phyloP scores from a whole-genome alignment of 495 filamentous ascomycete species.

The Podospora pseudocomata region DNA sequence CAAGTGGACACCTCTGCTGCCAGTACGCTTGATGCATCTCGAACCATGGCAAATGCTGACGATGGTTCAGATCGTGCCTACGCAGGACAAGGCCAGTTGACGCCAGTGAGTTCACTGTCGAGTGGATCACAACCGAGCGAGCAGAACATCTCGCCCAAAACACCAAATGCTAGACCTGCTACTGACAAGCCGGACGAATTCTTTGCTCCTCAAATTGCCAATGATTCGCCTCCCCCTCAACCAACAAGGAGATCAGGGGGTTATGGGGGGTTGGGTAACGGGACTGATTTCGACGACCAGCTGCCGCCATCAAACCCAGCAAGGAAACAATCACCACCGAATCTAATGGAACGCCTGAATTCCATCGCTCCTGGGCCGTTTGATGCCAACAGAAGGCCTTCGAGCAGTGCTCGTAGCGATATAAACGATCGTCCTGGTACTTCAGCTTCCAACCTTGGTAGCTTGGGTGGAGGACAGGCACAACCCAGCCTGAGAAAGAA shows the following conservation, averaged over 20 bases:
- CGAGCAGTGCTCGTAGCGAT: slow-evolving; percentile 19
- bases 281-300: slow-evolving; percentile 50
- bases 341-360: slow-evolving; percentile 58
- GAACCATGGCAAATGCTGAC: slow-evolving; percentile 30
- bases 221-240: slow-evolving; percentile 29
- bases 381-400: slow-evolving; percentile 39
- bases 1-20: slow-evolving; percentile 55
- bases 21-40: slow-evolving; percentile 43
- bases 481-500: slow-evolving; percentile 45
- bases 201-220: slow-evolving; percentile 38
- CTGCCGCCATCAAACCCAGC: slow-evolving; percentile 31
- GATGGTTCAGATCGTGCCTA: slow-evolving; percentile 57
- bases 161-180: slow-evolving; percentile 39
- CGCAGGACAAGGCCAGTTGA: slow-evolving; percentile 53
- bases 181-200: slow-evolving; percentile 37
- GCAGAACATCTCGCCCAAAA: slow-evolving; percentile 56
- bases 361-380: slow-evolving; percentile 66
- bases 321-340: slow-evolving; percentile 47
- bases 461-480: slow-evolving; percentile 30
- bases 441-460: slow-evolving; percentile 42
- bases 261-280: slow-evolving; percentile 43
- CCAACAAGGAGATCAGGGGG: slow-evolving; percentile 34
- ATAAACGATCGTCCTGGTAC: slow-evolving; percentile 38
- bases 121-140: slow-evolving; percentile 50
- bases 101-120: slow-evolving; percentile 54